Evolutionary conservation across 176 grass and related monocot genomes (phyloP).

Genomic region (Ensete glaucum): DNA sequence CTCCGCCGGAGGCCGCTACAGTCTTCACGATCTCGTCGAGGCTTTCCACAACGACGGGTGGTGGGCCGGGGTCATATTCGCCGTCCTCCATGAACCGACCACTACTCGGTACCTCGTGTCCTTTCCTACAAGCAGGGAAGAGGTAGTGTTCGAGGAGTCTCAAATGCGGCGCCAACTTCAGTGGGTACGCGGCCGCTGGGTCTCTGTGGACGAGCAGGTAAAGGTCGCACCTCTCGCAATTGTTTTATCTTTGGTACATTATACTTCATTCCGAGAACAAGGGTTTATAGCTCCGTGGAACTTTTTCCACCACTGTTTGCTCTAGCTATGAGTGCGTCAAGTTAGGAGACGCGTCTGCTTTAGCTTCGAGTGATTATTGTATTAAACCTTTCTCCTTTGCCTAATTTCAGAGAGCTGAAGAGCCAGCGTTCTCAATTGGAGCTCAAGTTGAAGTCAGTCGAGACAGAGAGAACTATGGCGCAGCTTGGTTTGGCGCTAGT

Average conservation of each 20-base stretch:
- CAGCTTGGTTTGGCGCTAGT: slow-evolving; percentile 50
- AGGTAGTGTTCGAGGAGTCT: slow-evolving; percentile 23
- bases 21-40: slow-evolving; percentile 41
- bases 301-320: background rate
- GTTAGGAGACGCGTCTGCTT: background rate
- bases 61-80: slow-evolving; percentile 52
- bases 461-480: slow-evolving; percentile 25
- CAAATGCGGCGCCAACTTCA: slow-evolving; percentile 39
- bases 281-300: background rate
- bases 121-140: slow-evolving; percentile 54
- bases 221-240: background rate
- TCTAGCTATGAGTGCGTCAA: background rate
- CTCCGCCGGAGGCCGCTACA: background rate
- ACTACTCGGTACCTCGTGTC: slow-evolving; percentile 27
- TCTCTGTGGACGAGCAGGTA: slow-evolving; percentile 12
- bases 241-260: background rate
- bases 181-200: slow-evolving; percentile 32
- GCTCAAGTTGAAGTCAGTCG: slow-evolving; percentile 47
- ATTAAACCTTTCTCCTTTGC: background rate
- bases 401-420: background rate
- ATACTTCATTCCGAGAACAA: no score
- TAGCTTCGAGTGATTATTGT: background rate
- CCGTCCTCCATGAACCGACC: background rate
- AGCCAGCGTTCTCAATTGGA: slow-evolving; percentile 24
- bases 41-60: slow-evolving; percentile 68